Evolutionary conservation across 78 protist species (phyloP).

Genomic region (Emiliania huxleyi): DNA sequence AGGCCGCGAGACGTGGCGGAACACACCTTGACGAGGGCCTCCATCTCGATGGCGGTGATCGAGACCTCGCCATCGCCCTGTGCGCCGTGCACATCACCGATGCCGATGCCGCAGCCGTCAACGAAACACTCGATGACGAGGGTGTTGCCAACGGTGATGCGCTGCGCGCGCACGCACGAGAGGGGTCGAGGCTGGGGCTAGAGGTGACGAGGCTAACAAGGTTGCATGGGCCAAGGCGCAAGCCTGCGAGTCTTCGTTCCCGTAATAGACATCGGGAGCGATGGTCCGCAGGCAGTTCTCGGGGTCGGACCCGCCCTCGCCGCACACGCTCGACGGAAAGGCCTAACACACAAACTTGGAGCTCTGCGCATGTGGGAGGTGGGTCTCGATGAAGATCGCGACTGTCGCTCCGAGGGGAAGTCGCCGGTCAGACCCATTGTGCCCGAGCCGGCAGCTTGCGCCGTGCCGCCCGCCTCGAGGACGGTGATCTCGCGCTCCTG

Average conservation of each 20-base stretch:
- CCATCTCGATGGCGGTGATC: not conserved
- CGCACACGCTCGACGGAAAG: not conserved
- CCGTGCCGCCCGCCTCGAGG: not conserved
- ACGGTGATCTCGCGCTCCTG: not conserved
- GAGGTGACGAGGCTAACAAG: too few relatives aligned
- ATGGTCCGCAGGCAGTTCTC: conserved; percentile 6
- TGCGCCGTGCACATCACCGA: conserved; percentile 8
- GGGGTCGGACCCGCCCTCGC: not conserved
- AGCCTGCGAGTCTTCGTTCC: conserved; percentile 9
- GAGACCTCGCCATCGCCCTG: conserved; percentile 24
- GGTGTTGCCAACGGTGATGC: not conserved
- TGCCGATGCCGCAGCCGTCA: not conserved
- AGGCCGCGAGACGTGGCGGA: too few relatives aligned
- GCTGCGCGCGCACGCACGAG: too few relatives aligned
- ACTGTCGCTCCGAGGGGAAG: too few relatives aligned
- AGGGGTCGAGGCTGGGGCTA: too few relatives aligned
- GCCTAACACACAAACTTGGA: too few relatives aligned
- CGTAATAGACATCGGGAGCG: not conserved
- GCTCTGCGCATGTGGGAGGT: too few relatives aligned
- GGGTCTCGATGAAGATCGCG: too few relatives aligned
- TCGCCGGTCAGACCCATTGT: not conserved
- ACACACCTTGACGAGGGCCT: not conserved
- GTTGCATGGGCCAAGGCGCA: too few relatives aligned
- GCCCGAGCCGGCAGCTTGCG: not conserved
- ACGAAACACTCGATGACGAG: conserved; percentile 1